phyloP scores from a whole-genome alignment of 768 basidiomycete genomes.

The Lentinula edodes region DNA sequence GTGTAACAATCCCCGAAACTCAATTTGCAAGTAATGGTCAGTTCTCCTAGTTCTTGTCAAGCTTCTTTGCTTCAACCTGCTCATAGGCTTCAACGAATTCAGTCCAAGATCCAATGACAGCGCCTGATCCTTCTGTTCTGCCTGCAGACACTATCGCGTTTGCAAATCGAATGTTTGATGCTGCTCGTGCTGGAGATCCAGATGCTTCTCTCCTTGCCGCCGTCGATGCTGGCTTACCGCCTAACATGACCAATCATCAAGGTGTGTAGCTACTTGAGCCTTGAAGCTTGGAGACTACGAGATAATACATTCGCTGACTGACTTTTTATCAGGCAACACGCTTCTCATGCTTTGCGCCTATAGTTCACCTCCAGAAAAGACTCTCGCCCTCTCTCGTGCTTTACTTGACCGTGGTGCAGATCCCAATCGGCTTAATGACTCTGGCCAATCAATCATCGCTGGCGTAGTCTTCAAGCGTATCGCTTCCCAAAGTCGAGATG shows the following conservation, averaged over 20 bases:
- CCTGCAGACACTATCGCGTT: constrained; percentile 41
- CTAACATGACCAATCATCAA: constrained; percentile 17
- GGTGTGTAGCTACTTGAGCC: constrained; percentile 27
- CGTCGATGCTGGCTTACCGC: constrained; percentile 61
- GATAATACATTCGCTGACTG: background rate
- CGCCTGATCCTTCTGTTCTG: constrained; percentile 13
- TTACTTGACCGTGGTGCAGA: constrained; percentile 57
- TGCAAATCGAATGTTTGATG: constrained; percentile 71
- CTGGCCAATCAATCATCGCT: constrained; percentile 66
- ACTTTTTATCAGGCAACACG: constrained; percentile 53
- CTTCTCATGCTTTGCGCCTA: constrained; percentile 78
- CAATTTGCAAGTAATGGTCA: no score
- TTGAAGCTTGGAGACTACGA: background rate
- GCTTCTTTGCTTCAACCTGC: no score
- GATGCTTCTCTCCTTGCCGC: constrained; percentile 46
- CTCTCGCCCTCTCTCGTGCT: constrained; percentile 43
- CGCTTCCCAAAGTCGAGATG: constrained; percentile 31
- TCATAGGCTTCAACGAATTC: no score
- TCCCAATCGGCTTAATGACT: constrained; percentile 65
- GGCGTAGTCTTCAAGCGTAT: constrained; percentile 71
- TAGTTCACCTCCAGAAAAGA: constrained; percentile 37
- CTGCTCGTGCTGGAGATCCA: constrained; percentile 54
- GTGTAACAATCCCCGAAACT: no score
- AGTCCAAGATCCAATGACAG: no score
- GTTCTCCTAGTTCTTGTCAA: no score